These are phyloP conservation scores for Groenewaldozyma salmanticensis DNA, from an alignment of 805 yeast genomes.

Conservation along the genomic window DNA sequence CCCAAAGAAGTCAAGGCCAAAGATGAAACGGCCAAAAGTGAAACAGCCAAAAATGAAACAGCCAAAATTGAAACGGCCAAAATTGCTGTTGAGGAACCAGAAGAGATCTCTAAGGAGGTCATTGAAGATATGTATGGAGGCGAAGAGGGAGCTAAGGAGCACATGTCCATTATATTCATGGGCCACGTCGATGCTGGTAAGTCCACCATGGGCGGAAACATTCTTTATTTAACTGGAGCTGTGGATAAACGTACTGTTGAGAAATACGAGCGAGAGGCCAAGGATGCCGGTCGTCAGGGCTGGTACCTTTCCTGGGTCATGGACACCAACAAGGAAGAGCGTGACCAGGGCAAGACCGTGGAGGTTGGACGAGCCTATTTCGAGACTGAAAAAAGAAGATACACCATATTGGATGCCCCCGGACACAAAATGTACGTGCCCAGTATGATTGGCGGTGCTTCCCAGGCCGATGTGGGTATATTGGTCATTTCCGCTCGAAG, in stretches of 20 bases:
- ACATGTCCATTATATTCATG: conserved; percentile 93
- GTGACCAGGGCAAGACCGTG: conserved; percentile 97
- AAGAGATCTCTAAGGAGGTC: conserved; percentile 73
- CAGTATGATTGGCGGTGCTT: conserved; percentile 99
- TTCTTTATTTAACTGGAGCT: conserved; percentile 86
- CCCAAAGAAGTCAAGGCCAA: conserved; percentile 14
- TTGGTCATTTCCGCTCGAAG: conserved; percentile 96
- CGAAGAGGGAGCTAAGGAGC: conserved; percentile 54
- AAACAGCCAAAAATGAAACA: conserved; percentile 31
- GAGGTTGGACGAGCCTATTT: conserved; percentile 97
- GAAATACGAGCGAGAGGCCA: conserved; percentile 96
- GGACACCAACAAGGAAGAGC: conserved; percentile 98
- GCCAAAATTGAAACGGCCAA: too few relatives aligned
- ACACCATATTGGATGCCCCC: conserved; percentile 97
- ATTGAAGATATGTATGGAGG: conserved; percentile 93
- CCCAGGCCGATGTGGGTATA: conserved; percentile 98
- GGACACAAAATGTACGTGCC: conserved; percentile 99
- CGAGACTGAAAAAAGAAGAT: conserved; percentile 96
- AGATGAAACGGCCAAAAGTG: conserved; percentile 1
- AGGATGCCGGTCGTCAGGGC: conserved; percentile 99
- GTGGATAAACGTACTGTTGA: conserved; percentile 98
- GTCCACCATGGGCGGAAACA: conserved; percentile 98
- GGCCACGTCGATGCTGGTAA: conserved; percentile 99
- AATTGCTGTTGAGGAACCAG: conserved; percentile 61
- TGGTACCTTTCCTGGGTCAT: conserved; percentile 99